These are phyloP conservation scores for Solanum hybrid DNA, from an alignment of 305 asterid genomes.

Conservation along the genomic window DNA sequence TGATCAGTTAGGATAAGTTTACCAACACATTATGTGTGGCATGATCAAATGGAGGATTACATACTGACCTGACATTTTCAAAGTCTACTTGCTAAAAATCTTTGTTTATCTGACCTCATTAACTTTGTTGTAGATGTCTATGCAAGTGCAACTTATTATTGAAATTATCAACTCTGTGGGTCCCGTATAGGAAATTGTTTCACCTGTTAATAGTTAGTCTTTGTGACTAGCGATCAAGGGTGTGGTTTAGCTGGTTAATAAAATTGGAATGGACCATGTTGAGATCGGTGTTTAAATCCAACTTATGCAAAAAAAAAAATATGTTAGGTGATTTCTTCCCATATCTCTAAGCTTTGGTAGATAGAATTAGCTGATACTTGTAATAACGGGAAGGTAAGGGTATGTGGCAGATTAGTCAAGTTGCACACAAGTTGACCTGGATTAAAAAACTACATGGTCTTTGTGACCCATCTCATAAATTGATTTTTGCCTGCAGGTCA, in stretches of 20 bases:
- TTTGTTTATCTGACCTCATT: neutral
- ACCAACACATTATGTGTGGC: neutral
- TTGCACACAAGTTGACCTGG: neutral
- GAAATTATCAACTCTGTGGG: neutral
- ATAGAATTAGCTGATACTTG: neutral
- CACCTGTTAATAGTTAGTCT: neutral
- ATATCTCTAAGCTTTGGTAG: neutral
- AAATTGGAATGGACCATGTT: neutral
- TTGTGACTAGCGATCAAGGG: neutral
- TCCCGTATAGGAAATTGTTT: neutral
- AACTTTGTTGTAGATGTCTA: neutral
- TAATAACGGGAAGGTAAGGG: neutral
- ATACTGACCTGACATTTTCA: neutral
- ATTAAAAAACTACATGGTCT: neutral
- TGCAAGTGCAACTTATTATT: neutral
- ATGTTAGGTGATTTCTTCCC: neutral
- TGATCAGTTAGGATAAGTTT: neutral
- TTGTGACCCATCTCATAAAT: neutral
- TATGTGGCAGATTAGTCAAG: neutral
- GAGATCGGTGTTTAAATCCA: neutral
- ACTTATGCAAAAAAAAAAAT: too few relatives aligned
- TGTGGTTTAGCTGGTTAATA: neutral
- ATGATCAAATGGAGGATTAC: neutral
- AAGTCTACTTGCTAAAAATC: neutral
- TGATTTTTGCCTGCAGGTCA: neutral